These are phyloP conservation scores for Amoebophrya sp. DNA, from an alignment of 169 alveolate species.

Conservation along the genomic window DNA sequence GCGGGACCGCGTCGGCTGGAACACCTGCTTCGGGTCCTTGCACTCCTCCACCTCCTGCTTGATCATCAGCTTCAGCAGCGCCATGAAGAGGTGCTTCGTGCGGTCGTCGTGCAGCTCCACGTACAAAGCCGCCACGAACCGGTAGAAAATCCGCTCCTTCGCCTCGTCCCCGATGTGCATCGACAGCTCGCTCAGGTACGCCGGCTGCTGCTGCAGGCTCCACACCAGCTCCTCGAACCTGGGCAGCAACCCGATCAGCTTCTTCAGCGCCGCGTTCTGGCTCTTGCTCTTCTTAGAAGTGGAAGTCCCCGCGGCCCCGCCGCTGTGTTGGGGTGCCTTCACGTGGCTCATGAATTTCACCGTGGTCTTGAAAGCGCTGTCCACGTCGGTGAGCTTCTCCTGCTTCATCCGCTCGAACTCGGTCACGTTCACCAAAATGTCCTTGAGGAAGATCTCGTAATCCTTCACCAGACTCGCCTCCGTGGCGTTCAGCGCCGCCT, in stretches of 20 bases:
- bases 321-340: background rate
- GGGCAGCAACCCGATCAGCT: background rate
- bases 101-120: background rate
- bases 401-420: background rate
- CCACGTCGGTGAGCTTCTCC: background rate
- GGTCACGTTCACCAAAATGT: background rate
- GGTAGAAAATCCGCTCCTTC: background rate
- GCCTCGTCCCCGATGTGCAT: background rate
- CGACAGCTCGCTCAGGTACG: background rate
- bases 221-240: background rate
- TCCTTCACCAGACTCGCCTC: background rate
- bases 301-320: too few species aligned
- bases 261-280: background rate
- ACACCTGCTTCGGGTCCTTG: background rate
- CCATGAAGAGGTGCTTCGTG: background rate
- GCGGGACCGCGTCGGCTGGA: background rate
- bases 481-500: background rate
- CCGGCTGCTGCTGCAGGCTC: background rate
- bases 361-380: background rate
- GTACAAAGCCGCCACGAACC: background rate
- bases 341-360: background rate
- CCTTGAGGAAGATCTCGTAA: background rate
- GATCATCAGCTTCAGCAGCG: background rate
- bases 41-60: background rate
- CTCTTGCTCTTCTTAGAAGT: too few species aligned